phyloP scores from a whole-genome alignment of 2,329 filamentous ascomycete species.

The Epichloe glyceriae region DNA sequence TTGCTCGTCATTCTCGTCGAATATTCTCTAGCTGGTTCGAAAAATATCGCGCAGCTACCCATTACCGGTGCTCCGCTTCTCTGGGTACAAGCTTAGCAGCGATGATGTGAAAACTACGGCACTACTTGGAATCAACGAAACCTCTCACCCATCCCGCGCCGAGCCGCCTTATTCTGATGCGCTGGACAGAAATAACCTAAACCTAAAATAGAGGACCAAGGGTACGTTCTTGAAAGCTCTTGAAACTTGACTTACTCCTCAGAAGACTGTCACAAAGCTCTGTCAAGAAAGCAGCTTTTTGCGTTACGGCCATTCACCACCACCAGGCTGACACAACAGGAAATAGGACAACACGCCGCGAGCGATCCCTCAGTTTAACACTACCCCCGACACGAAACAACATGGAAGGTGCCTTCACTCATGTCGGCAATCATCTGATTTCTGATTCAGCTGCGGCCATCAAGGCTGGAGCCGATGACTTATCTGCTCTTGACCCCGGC shows the following conservation, averaged over 20 bases:
- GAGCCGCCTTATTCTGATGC: conserved; percentile 14
- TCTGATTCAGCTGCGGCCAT: conserved; percentile 77
- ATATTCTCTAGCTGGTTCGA: background rate
- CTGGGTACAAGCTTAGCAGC: conserved; percentile 16
- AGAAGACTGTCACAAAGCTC: background rate
- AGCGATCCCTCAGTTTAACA: conserved; percentile 5
- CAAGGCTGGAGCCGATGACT: conserved; percentile 69
- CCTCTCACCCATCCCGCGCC: conserved; percentile 16
- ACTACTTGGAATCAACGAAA: conserved; percentile 18
- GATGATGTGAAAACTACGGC: conserved; percentile 25
- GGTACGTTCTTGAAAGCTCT: conserved; percentile 2
- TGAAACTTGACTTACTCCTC: background rate
- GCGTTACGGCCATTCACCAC: background rate
- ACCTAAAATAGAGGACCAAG: conserved; percentile 2
- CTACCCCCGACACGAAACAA: conserved; percentile 13
- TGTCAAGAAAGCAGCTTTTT: background rate
- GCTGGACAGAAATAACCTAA: conserved; percentile 1
- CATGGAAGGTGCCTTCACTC: conserved; percentile 83
- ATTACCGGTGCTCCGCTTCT: conserved; percentile 2
- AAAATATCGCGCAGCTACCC: background rate
- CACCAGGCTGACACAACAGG: background rate
- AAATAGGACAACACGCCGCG: background rate
- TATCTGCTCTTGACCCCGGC: conserved; percentile 60
- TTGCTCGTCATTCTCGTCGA: background rate
- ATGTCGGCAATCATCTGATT: conserved; percentile 75